Conservation (phyloP, 306 rosid genomes). For the Casuarina cunninghamiana region DNA sequence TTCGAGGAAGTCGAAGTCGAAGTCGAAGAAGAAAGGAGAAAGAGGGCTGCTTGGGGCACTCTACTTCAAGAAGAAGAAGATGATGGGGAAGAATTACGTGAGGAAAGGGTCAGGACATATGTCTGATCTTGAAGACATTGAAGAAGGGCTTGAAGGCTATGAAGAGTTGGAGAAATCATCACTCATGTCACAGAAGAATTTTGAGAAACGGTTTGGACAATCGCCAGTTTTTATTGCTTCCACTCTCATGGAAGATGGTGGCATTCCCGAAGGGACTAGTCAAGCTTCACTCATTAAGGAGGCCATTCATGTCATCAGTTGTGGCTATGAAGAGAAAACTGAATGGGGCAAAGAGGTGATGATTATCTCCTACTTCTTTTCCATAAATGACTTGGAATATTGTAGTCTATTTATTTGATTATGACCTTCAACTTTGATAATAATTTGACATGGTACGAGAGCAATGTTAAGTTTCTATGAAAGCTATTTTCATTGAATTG, state of each 20-base stretch:
- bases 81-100: slow-evolving; percentile 60
- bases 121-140: slow-evolving; percentile 77
- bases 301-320: slow-evolving; percentile 91
- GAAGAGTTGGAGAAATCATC: slow-evolving; percentile 78
- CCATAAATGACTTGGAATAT: no score
- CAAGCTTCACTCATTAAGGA: slow-evolving; percentile 64
- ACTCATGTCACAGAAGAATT: slow-evolving; percentile 65
- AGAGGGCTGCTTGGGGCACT: slow-evolving; percentile 61
- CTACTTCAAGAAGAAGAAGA: slow-evolving; percentile 75
- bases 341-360: slow-evolving; percentile 98
- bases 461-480: no score
- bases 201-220: slow-evolving; percentile 78
- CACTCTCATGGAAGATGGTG: slow-evolving; percentile 79
- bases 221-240: slow-evolving; percentile 91
- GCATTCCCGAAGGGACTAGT: slow-evolving; percentile 74
- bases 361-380: slow-evolving; percentile 7
- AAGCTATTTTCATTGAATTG: no score
- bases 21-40: slow-evolving; percentile 73
- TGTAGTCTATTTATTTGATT: no score
- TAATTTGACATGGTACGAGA: no score
- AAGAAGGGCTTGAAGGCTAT: slow-evolving; percentile 69
- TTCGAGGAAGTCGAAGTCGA: slow-evolving; percentile 75
- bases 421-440: no score
- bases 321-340: slow-evolving; percentile 96
- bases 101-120: slow-evolving; percentile 47